Percentiles rank a stretch among this genome's conserved stretches.
These are phyloP conservation scores for Sordariomycetes sp. DNA, from an alignment of 2,329 filamentous ascomycete genomes.

Conservation along the genomic window DNA sequence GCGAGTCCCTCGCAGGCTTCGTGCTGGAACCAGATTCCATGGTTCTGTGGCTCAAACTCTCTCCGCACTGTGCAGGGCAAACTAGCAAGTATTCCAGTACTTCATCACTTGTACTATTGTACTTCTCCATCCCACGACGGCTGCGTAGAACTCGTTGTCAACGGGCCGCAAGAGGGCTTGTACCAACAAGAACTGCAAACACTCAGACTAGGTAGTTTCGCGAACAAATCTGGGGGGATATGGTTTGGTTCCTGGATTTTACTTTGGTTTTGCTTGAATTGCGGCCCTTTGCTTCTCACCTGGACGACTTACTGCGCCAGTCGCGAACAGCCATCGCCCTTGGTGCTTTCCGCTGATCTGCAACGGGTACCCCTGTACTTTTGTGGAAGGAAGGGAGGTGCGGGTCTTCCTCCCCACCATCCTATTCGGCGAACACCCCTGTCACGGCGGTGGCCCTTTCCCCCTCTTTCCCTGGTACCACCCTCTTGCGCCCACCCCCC, in stretches of 20 bases:
- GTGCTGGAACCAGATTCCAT: neutral
- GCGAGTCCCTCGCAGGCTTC: neutral
- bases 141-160: too few species aligned
- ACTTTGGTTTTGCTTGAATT: neutral
- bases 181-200: neutral
- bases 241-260: neutral
- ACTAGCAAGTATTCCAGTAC: neutral
- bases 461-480: constrained; percentile 3
- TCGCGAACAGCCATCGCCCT: neutral
- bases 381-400: neutral
- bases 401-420: neutral
- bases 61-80: neutral
- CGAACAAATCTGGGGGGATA: neutral
- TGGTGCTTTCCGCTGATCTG: neutral
- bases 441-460: constrained; percentile 1
- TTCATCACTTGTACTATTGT: neutral
- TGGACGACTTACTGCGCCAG: neutral
- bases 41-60: neutral
- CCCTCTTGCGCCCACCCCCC: constrained; percentile 2
- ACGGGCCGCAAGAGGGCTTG: too few species aligned
- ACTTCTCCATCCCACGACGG: neutral
- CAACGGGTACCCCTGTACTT: neutral
- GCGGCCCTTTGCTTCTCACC: neutral
- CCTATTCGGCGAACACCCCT: constrained; percentile 4
- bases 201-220: neutral